Percentiles rank a stretch among this genome's conserved stretches.
Conservation (phyloP, 495 filamentous ascomycete species). For the Durotheca rogersii region DNA sequence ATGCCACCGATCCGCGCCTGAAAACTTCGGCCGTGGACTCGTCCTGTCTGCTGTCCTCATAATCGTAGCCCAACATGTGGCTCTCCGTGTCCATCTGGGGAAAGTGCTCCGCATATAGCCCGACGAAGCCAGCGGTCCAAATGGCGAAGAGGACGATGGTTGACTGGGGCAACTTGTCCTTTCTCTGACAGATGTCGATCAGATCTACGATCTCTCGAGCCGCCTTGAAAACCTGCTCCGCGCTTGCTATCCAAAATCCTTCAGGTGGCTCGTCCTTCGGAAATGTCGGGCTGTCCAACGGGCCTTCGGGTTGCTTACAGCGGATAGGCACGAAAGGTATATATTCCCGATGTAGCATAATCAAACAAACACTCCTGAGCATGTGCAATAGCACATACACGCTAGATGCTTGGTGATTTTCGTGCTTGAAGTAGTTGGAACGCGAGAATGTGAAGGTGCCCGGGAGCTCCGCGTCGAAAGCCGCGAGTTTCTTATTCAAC, state of each 20-base stretch:
- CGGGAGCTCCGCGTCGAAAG: conserved; percentile 68
- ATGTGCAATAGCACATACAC: conserved; percentile 78
- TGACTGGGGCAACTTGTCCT: conserved; percentile 74
- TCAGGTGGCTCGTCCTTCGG: conserved; percentile 53
- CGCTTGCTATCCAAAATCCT: conserved; percentile 74
- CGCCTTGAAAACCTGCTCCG: conserved; percentile 69
- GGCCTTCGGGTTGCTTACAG: conserved; percentile 66
- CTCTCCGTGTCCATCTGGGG: conserved; percentile 73
- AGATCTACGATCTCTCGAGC: conserved; percentile 76
- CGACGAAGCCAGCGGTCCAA: conserved; percentile 74
- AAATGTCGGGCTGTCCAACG: conserved; percentile 70
- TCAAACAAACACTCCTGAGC: conserved; percentile 71
- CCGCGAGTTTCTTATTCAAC: conserved; percentile 59
- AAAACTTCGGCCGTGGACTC: conserved; percentile 38
- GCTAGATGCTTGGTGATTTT: conserved; percentile 71
- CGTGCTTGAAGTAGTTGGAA: conserved; percentile 78
- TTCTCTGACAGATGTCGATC: conserved; percentile 63
- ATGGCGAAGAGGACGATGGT: conserved; percentile 78
- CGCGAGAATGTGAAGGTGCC: conserved; percentile 68
- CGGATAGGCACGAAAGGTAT: conserved; percentile 78
- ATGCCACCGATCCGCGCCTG: conserved; percentile 40
- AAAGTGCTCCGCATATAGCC: conserved; percentile 72
- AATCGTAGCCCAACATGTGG: conserved; percentile 52
- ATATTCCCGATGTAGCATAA: conserved; percentile 79
- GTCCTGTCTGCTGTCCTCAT: conserved; percentile 24